Conservation (phyloP, 2,329 filamentous ascomycete species). For the Cercospora zeina region DNA sequence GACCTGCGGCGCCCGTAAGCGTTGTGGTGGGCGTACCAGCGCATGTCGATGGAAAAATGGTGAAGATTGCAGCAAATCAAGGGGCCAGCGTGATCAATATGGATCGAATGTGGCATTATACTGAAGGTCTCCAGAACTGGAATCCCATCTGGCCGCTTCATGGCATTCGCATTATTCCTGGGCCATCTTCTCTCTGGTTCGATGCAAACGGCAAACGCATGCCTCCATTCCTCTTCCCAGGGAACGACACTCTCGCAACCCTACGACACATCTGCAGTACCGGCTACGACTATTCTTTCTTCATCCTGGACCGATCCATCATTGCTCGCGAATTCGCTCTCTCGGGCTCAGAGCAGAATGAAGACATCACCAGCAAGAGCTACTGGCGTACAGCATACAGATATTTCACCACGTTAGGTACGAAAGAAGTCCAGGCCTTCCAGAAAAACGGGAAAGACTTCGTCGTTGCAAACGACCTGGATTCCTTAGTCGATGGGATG, state of each 20-base stretch:
- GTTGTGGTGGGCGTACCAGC: background rate
- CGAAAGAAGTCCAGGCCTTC: conserved; percentile 7
- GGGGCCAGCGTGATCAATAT: conserved; percentile 10
- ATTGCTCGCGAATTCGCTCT: conserved; percentile 6
- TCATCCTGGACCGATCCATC: background rate
- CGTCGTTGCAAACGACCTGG: background rate
- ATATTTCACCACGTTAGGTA: background rate
- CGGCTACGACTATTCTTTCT: conserved; percentile 1
- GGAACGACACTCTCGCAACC: conserved; percentile 4
- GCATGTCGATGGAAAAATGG: conserved; percentile 5
- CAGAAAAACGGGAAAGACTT: conserved; percentile 6
- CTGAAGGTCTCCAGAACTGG: conserved; percentile 8
- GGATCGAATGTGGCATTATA: conserved; percentile 8
- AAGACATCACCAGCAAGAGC: conserved; percentile 2
- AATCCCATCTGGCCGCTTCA: conserved; percentile 2
- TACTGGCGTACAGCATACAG: conserved; percentile 3
- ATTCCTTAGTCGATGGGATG: background rate
- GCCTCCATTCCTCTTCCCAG: conserved; percentile 7
- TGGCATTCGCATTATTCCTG: background rate
- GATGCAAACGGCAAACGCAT: conserved; percentile 5
- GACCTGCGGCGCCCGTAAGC: background rate
- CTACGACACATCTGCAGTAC: conserved; percentile 1
- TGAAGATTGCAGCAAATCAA: background rate
- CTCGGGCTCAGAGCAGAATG: background rate
- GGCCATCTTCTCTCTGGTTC: conserved; percentile 3